phyloP scores from a whole-genome alignment of 352 stramenopile genomes.

The Phytophthora pisi region DNA sequence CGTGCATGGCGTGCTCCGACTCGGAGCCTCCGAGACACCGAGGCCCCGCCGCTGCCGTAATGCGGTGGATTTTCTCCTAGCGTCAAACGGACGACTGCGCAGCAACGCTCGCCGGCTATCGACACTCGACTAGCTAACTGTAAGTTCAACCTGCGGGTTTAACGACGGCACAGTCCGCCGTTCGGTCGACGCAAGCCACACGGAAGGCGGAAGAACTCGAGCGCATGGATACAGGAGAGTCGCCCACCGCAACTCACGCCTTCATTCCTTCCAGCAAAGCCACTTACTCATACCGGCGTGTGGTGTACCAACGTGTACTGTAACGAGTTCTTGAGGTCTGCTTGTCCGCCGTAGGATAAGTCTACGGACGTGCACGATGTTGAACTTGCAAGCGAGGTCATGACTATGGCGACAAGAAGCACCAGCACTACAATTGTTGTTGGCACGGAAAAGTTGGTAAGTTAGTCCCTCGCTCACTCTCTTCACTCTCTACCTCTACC shows the following conservation, averaged over 20 bases:
- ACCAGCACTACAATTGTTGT: neutral
- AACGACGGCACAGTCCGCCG: neutral
- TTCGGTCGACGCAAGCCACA: constrained; percentile 1
- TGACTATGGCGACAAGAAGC: too few species aligned
- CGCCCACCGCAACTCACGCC: neutral
- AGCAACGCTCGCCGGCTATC: constrained; percentile 3
- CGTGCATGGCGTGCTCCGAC: constrained; percentile 15
- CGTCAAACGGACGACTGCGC: constrained; percentile 17
- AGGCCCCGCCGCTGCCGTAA: neutral
- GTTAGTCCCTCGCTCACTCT: neutral
- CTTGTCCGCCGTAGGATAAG: too few species aligned
- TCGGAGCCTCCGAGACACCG: constrained; percentile 1
- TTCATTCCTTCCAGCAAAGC: neutral
- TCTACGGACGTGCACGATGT: too few species aligned
- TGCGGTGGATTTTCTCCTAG: constrained; percentile 23
- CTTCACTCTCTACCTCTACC: neutral
- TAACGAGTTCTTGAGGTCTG: too few species aligned
- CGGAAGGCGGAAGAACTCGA: too few species aligned
- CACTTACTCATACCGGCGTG: too few species aligned
- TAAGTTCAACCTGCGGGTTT: constrained; percentile 14
- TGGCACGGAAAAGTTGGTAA: neutral
- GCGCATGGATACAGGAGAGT: neutral
- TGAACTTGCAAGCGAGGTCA: too few species aligned
- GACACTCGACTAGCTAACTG: constrained; percentile 12
- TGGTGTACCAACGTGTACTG: too few species aligned